Evolutionary conservation across 495 filamentous ascomycete species (phyloP).

Genomic region (Baudoinia panamericana): DNA sequence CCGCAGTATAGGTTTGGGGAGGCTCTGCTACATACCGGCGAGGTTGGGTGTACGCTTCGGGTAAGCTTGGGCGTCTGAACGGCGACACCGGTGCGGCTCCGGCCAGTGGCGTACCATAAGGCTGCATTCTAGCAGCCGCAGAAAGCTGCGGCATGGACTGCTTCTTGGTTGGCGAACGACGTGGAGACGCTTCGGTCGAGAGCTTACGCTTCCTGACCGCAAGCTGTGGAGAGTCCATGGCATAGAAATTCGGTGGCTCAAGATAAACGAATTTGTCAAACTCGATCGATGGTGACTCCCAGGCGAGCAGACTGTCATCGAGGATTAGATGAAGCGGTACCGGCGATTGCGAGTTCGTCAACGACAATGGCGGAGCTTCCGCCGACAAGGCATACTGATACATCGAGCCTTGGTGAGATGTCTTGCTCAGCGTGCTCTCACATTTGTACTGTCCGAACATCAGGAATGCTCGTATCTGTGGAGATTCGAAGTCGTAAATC

Average conservation of each 20-base stretch:
- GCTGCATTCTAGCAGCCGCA: constrained; percentile 29
- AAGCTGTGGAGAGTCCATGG: constrained; percentile 23
- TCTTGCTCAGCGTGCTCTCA: constrained; percentile 47
- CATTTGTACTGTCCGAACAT: constrained; percentile 63
- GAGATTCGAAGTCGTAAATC: constrained; percentile 53
- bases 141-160: constrained; percentile 32
- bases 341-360: constrained; percentile 51
- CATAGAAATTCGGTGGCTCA: constrained; percentile 27
- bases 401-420: constrained; percentile 43
- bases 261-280: constrained; percentile 67
- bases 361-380: constrained; percentile 55
- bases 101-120: constrained; percentile 29
- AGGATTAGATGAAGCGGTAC: constrained; percentile 58
- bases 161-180: constrained; percentile 35
- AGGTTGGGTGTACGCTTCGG: constrained; percentile 19
- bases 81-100: constrained; percentile 22
- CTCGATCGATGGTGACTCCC: constrained; percentile 12
- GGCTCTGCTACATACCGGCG: constrained; percentile 21
- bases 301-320: constrained; percentile 30
- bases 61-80: constrained; percentile 16
- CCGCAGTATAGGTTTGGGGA: constrained; percentile 1
- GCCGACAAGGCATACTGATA: constrained; percentile 62
- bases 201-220: constrained; percentile 42
- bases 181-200: constrained; percentile 36
- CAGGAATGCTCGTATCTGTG: constrained; percentile 46